Evolutionary conservation across 2,329 filamentous ascomycete genomes (phyloP).

Genomic region (Rutstroemia sp.): DNA sequence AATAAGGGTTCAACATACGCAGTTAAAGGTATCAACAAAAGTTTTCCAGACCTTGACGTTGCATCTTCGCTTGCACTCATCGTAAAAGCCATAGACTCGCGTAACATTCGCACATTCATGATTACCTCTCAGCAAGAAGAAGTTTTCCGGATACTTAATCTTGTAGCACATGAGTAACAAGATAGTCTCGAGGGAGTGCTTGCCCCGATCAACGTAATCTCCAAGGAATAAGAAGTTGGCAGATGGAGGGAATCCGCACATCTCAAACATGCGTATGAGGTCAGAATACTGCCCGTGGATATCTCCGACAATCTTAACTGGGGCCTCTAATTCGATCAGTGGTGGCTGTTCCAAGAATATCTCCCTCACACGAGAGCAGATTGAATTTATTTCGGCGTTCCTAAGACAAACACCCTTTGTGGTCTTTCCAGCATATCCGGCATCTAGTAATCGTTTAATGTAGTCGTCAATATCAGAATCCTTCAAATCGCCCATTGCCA

Average conservation of each 20-base stretch:
- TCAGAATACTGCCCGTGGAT: slow-evolving; percentile 97
- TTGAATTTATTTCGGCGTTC: slow-evolving; percentile 93
- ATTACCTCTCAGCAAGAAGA: slow-evolving; percentile 89
- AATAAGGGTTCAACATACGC: slow-evolving; percentile 30
- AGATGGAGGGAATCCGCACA: slow-evolving; percentile 91
- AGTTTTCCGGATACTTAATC: slow-evolving; percentile 94
- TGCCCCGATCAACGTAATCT: slow-evolving; percentile 94
- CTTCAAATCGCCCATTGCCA: slow-evolving; percentile 87
- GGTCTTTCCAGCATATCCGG: slow-evolving; percentile 91
- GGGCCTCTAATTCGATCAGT: slow-evolving; percentile 82
- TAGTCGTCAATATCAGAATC: slow-evolving; percentile 94
- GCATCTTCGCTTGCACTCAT: slow-evolving; percentile 92
- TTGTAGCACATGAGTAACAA: slow-evolving; percentile 91
- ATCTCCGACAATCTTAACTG: slow-evolving; percentile 96
- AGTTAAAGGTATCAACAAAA: slow-evolving; percentile 95
- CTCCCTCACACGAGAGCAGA: slow-evolving; percentile 84
- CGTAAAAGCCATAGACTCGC: slow-evolving; percentile 93
- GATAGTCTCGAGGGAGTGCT: slow-evolving; percentile 93
- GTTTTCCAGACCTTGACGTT: slow-evolving; percentile 99
- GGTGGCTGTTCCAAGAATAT: slow-evolving; percentile 87
- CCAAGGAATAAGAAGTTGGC: slow-evolving; percentile 92
- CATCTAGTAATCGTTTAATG: slow-evolving; percentile 89
- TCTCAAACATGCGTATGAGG: slow-evolving; percentile 93
- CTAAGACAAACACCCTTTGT: slow-evolving; percentile 96
- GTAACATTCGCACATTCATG: slow-evolving; percentile 97